Percentiles rank a stretch among this genome's conserved stretches.
These are phyloP conservation scores for Alloteropsis semialata DNA, from an alignment of 176 grass and related monocot species.

Conservation along the genomic window DNA sequence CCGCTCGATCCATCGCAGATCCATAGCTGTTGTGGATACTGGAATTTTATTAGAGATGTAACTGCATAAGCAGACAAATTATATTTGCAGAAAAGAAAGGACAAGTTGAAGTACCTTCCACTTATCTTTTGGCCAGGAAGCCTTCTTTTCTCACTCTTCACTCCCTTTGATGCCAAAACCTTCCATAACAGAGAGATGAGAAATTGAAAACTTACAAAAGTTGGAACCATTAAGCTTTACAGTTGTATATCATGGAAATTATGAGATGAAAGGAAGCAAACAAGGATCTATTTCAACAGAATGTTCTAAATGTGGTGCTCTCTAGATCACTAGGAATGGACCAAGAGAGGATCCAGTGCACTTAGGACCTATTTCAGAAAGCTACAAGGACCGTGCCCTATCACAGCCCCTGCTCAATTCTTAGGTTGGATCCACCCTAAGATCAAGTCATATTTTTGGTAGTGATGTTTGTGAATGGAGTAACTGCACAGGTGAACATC, in stretches of 20 bases:
- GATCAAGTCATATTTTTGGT: neutral
- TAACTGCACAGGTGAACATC: neutral
- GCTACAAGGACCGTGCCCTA: too few relatives aligned
- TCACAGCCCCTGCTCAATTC: too few relatives aligned
- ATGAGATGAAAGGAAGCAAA: neutral
- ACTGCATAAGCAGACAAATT: neutral
- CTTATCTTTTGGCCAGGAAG: neutral
- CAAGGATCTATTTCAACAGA: neutral
- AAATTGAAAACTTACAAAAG: neutral
- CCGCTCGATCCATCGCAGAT: conserved; percentile 35
- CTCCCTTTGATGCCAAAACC: neutral
- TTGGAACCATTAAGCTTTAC: neutral
- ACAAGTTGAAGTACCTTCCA: conserved; percentile 30
- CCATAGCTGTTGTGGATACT: conserved; percentile 5
- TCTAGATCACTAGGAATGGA: neutral
- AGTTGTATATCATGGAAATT: neutral
- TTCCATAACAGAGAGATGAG: neutral
- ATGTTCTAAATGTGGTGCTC: neutral
- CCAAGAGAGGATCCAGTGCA: too few relatives aligned
- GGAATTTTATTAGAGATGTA: neutral
- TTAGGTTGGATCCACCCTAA: too few relatives aligned
- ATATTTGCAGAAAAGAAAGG: neutral
- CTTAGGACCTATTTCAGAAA: too few relatives aligned
- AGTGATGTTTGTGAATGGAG: neutral
- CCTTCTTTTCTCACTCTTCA: conserved; percentile 4